These are phyloP conservation scores for Adiantum capillusveneris DNA, from an alignment of 75 land plant genomes.

Conservation along the genomic window DNA sequence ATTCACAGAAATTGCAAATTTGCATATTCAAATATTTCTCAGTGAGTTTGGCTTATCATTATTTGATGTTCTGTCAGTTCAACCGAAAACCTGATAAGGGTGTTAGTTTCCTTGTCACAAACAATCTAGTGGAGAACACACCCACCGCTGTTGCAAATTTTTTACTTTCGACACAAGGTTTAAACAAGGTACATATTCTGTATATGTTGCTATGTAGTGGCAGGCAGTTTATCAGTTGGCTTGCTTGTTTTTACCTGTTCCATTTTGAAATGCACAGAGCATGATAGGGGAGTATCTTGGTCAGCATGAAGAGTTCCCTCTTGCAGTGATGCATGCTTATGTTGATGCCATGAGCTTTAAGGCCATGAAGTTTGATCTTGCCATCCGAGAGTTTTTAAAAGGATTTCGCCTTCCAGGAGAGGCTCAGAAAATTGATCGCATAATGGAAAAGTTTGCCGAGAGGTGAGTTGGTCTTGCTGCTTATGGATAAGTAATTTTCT, in stretches of 20 bases:
- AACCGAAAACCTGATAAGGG: slow-evolving; percentile 79
- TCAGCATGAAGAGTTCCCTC: slow-evolving; percentile 91
- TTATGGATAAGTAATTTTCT: neutral
- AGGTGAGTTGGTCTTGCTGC: slow-evolving; percentile 66
- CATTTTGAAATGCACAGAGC: slow-evolving; percentile 32
- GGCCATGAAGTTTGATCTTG: slow-evolving; percentile 82
- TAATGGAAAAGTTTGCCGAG: slow-evolving; percentile 99
- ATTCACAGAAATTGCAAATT: no score
- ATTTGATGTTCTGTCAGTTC: slow-evolving; percentile 33
- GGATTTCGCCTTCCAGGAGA: slow-evolving; percentile 97
- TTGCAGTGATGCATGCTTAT: slow-evolving; percentile 97
- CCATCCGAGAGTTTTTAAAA: slow-evolving; percentile 75
- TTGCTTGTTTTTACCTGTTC: neutral
- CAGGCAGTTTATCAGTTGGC: neutral
- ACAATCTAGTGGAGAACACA: slow-evolving; percentile 60
- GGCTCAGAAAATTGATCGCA: slow-evolving; percentile 96
- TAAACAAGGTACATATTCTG: slow-evolving; percentile 73
- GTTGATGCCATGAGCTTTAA: slow-evolving; percentile 89
- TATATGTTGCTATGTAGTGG: neutral
- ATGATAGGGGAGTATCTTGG: slow-evolving; percentile 95
- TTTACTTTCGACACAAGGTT: slow-evolving; percentile 48
- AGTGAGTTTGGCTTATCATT: no score
- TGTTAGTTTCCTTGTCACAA: slow-evolving; percentile 49
- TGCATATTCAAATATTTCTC: no score
- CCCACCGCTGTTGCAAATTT: slow-evolving; percentile 71